Conservation (phyloP, 1,284 basidiomycete genomes). For the Papiliotrema fonsecae region DNA sequence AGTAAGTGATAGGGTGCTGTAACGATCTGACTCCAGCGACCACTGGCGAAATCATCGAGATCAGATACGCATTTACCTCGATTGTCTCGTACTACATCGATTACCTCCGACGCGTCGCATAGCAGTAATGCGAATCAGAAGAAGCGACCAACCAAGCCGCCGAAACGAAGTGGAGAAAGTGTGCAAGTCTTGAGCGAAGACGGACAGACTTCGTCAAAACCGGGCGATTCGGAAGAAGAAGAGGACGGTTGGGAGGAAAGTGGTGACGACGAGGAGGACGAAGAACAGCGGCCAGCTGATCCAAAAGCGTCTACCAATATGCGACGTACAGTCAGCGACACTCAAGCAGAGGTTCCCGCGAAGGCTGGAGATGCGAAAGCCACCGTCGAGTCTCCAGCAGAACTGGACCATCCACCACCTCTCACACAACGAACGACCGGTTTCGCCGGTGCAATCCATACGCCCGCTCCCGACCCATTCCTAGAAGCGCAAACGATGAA, state of each 20-base stretch:
- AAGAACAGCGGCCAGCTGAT: neutral
- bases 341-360: conserved; percentile 13
- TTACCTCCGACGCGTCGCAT: conserved; percentile 16
- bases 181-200: conserved; percentile 16
- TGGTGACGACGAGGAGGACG: conserved; percentile 18
- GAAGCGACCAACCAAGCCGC: conserved; percentile 4
- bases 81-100: conserved; percentile 27
- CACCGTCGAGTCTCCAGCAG: neutral
- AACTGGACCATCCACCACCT: neutral
- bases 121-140: conserved; percentile 7
- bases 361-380: conserved; percentile 2
- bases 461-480: conserved; percentile 19
- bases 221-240: conserved; percentile 14
- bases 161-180: conserved; percentile 15
- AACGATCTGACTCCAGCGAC: conserved; percentile 16
- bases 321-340: conserved; percentile 26
- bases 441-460: conserved; percentile 25
- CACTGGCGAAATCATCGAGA: conserved; percentile 19
- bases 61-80: conserved; percentile 32
- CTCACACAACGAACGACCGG: conserved; percentile 21
- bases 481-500: conserved; percentile 4
- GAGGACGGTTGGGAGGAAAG: conserved; percentile 32
- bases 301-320: conserved; percentile 9
- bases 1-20: conserved; percentile 10
- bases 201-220: conserved; percentile 13